Evolutionary conservation across 2,329 filamentous ascomycete genomes (phyloP).

Genomic region (Acrocalymma vagum): DNA sequence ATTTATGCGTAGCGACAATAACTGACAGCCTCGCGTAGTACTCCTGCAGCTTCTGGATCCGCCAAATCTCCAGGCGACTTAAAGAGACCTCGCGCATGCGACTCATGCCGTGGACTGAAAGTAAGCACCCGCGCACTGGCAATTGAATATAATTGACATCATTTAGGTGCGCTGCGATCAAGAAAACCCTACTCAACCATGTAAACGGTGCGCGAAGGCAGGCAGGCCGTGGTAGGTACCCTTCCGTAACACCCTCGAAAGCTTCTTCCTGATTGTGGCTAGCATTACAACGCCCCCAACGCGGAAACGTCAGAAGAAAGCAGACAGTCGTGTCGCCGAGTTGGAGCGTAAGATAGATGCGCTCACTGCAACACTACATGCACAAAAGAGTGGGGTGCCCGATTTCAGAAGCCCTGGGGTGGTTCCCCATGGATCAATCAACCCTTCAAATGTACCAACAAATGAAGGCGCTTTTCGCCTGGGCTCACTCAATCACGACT

Average conservation of each 20-base stretch:
- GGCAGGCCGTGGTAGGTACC: conserved; percentile 77
- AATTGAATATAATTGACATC: conserved; percentile 9
- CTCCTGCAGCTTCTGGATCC: conserved; percentile 37
- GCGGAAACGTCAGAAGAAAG: conserved; percentile 89
- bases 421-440: conserved; percentile 28
- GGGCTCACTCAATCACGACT: conserved; percentile 39
- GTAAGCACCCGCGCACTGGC: conserved; percentile 9
- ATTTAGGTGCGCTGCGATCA: conserved; percentile 80
- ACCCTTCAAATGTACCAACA: conserved; percentile 15
- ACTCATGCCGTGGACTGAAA: conserved; percentile 57
- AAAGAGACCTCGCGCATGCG: conserved; percentile 58
- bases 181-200: conserved; percentile 69
- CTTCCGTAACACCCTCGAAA: background rate
- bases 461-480: conserved; percentile 35
- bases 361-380: conserved; percentile 79
- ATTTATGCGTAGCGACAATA: background rate
- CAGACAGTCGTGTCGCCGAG: conserved; percentile 87
- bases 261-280: conserved; percentile 5
- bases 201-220: conserved; percentile 78
- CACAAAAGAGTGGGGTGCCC: conserved; percentile 49
- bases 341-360: conserved; percentile 93
- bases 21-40: conserved; percentile 18
- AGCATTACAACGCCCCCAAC: conserved; percentile 69
- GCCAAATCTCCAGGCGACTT: conserved; percentile 46
- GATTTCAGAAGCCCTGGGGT: conserved; percentile 31